phyloP scores from a whole-genome alignment of 495 filamentous ascomycete species.

The Neohortaea acidophila region DNA sequence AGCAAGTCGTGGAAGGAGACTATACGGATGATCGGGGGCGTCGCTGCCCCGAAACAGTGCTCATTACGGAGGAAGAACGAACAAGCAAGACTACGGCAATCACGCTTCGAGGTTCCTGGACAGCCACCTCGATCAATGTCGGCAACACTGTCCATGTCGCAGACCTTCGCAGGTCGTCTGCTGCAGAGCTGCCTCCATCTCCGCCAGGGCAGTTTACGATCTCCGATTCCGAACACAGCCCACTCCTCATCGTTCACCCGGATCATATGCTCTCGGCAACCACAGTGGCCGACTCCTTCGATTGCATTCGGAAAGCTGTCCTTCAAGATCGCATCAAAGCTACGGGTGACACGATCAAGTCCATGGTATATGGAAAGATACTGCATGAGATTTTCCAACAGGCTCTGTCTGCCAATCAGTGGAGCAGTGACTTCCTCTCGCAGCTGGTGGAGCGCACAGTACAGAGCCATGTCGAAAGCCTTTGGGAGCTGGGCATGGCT shows the following conservation, averaged over 20 bases:
- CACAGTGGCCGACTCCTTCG: conserved; percentile 83
- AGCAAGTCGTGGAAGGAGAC: conserved; percentile 48
- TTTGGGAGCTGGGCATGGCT: conserved; percentile 63
- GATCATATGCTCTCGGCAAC: conserved; percentile 92
- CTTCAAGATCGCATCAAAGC: conserved; percentile 88
- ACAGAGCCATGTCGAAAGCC: conserved; percentile 59
- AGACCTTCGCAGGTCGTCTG: background rate
- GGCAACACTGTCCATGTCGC: conserved; percentile 12
- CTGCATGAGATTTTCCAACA: conserved; percentile 91
- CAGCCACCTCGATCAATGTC: conserved; percentile 42
- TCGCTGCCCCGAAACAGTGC: conserved; percentile 55
- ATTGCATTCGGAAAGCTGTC: conserved; percentile 73
- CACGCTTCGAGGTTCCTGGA: conserved; percentile 71
- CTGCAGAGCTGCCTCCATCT: conserved; percentile 55
- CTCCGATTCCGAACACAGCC: conserved; percentile 52
- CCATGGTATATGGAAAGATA: conserved; percentile 77
- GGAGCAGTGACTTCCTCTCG: conserved; percentile 53
- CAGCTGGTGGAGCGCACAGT: conserved; percentile 48
- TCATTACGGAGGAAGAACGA: conserved; percentile 61
- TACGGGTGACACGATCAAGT: conserved; percentile 55
- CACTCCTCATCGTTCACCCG: conserved; percentile 78
- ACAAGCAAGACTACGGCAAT: conserved; percentile 49
- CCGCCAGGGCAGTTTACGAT: conserved; percentile 57
- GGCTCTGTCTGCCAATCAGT: conserved; percentile 67
- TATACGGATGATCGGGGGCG: conserved; percentile 49